Conservation (phyloP, 2,329 filamentous ascomycete species). For the Stemphylium lycopersici region DNA sequence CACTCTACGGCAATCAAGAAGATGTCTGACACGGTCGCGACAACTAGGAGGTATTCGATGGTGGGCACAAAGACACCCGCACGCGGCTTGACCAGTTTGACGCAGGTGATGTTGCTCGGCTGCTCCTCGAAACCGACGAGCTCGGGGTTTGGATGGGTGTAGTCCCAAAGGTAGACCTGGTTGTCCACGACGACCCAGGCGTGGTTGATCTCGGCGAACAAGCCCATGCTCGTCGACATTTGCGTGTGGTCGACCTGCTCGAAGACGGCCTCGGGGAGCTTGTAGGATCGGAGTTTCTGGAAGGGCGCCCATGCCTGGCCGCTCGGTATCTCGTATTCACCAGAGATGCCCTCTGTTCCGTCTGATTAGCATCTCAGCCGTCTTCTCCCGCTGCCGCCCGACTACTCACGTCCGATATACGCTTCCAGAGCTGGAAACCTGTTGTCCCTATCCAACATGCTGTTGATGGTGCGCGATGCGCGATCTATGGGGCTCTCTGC, state of each 20-base stretch:
- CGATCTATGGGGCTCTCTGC: slow-evolving; percentile 70
- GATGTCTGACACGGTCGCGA: slow-evolving; percentile 85
- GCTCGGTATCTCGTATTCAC: slow-evolving; percentile 82
- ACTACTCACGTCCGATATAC: slow-evolving; percentile 79
- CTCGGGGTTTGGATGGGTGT: slow-evolving; percentile 88
- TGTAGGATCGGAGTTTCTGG: slow-evolving; percentile 82
- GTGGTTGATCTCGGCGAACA: slow-evolving; percentile 93
- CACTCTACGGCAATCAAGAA: slow-evolving; percentile 82
- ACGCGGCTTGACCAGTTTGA: slow-evolving; percentile 85
- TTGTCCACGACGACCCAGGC: slow-evolving; percentile 97
- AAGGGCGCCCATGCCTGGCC: slow-evolving; percentile 82
- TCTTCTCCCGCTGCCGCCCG: neutral
- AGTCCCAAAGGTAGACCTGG: slow-evolving; percentile 96
- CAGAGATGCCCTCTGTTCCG: slow-evolving; percentile 78
- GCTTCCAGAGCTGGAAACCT: slow-evolving; percentile 88
- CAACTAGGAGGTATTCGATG: slow-evolving; percentile 86
- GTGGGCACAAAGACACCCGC: slow-evolving; percentile 83
- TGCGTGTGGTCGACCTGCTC: slow-evolving; percentile 89
- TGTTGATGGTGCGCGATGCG: slow-evolving; percentile 83
- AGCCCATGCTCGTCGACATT: slow-evolving; percentile 88
- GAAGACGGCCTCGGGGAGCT: slow-evolving; percentile 89
- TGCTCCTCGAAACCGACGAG: slow-evolving; percentile 92
- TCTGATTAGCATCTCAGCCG: slow-evolving; percentile 35
- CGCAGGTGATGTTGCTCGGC: slow-evolving; percentile 84
- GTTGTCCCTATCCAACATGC: slow-evolving; percentile 74